phyloP scores from a whole-genome alignment of 192 early-diverging fungal genomes.

The Coemansia guatemalensis region DNA sequence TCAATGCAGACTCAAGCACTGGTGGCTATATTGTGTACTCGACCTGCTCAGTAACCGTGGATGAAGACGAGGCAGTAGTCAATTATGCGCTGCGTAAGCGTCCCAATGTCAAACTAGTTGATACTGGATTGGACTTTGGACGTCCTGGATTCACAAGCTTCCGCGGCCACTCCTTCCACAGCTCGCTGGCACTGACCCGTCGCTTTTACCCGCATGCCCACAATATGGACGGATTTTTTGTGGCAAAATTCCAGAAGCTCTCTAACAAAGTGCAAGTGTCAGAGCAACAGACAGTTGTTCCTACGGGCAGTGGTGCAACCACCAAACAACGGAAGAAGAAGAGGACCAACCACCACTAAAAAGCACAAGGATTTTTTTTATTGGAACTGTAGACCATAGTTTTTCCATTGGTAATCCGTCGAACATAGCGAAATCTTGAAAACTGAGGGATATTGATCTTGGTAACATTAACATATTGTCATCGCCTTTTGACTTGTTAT shows the following conservation, averaged over 20 bases:
- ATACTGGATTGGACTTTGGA: constrained; percentile 90
- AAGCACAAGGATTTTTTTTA: constrained; percentile 3
- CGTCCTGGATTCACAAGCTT: constrained; percentile 88
- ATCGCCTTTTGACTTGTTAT: neutral
- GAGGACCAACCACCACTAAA: constrained; percentile 11
- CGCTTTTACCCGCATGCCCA: constrained; percentile 97
- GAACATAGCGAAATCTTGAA: neutral
- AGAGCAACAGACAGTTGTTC: constrained; percentile 37
- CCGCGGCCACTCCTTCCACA: constrained; percentile 87
- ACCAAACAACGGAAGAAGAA: constrained; percentile 48
- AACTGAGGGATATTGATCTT: neutral
- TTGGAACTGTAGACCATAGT: constrained; percentile 9
- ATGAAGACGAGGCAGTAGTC: constrained; percentile 98
- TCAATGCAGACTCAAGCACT: constrained; percentile 88
- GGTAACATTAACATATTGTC: no score
- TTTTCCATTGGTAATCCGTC: neutral
- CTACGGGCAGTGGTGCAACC: constrained; percentile 41
- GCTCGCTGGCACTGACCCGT: constrained; percentile 74
- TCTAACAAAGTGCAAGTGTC: constrained; percentile 69
- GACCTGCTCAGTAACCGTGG: constrained; percentile 96
- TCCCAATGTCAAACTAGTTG: constrained; percentile 90
- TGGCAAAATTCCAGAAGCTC: constrained; percentile 95
- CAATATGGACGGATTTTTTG: constrained; percentile 99
- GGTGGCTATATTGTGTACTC: constrained; percentile 98
- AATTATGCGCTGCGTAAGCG: constrained; percentile 93